Evolutionary conservation across 768 basidiomycete species (phyloP), one percentile per base, ranked within the genome.

Genomic region (Leucogyrophana mollusca): DNA sequence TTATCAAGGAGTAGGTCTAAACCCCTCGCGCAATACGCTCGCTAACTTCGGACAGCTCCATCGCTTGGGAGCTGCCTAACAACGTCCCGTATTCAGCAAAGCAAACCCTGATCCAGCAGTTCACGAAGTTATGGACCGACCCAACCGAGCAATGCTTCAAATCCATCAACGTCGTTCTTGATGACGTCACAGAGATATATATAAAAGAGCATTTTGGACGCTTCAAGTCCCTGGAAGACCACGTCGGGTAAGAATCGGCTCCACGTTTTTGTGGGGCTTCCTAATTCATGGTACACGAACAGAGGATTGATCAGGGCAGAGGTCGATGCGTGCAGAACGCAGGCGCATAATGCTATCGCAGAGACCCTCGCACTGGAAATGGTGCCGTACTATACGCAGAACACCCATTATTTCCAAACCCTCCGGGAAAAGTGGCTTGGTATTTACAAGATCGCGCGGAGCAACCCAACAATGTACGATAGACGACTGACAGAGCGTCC

Each of bases 31-130:
- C 27, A 30, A 30, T 6, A 30, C 27, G 27, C 13, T 30, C 27
- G 6, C 13, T 30, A 6, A 30, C 33, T 16, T 36, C 11, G 5
- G 10, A 27, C 20, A 76, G 75, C 9, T 64, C 66, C 7, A 62
- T 64, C 23, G 65, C 59, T 2, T 75, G 73, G 74, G 72, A 76
- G 40, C 64, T 76, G 21, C 72, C 72, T 0, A 56, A 59, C 4
- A 63, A 73, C 30, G 52, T 73, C 20, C 73, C 74, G 0, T 74
- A 65, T 43, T 64, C 63, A 21, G 73, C 73, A 9, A 74, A 70
- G 38, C 52, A 46, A 9, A 57, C 54, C 22, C 61, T 75, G 13
- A 73, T 78, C 27, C 49, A 51, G 3, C 39, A 51, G 10, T 69
- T 62, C 37, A 68, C 69, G 14, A 44, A 39, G 4, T 30, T 63